These are phyloP conservation scores for Geotrichum aggregatum DNA, from an alignment of 1,139 yeast genomes.

Conservation along the genomic window DNA sequence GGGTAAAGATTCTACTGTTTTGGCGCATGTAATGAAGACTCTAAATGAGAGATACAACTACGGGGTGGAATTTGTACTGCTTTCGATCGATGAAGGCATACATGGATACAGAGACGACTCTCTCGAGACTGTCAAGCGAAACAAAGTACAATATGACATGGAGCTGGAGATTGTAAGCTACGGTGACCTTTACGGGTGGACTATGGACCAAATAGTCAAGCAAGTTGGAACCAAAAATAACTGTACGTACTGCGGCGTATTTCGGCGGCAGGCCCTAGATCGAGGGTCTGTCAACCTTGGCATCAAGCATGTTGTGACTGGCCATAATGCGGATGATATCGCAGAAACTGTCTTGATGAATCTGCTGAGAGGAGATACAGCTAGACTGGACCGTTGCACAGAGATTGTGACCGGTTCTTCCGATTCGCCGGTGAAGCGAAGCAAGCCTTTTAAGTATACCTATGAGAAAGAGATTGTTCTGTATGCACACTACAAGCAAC, in stretches of 20 bases:
- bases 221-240: slow-evolving; percentile 92
- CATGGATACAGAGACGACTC: slow-evolving; percentile 97
- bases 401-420: slow-evolving; percentile 78
- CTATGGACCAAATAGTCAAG: slow-evolving; percentile 96
- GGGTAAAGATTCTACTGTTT: slow-evolving; percentile 94
- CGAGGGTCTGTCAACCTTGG: slow-evolving; percentile 90
- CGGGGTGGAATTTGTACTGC: slow-evolving; percentile 73
- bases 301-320: slow-evolving; percentile 89
- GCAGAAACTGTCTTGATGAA: slow-evolving; percentile 98
- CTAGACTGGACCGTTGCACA: slow-evolving; percentile 86
- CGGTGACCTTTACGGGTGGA: slow-evolving; percentile 85
- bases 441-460: slow-evolving; percentile 92
- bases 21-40: slow-evolving; percentile 82
- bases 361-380: slow-evolving; percentile 89
- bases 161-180: slow-evolving; percentile 88
- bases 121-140: slow-evolving; percentile 90
- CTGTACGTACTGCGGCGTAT: slow-evolving; percentile 97
- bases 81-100: slow-evolving; percentile 95
- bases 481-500: slow-evolving; percentile 92
- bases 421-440: slow-evolving; percentile 55
- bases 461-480: slow-evolving; percentile 96
- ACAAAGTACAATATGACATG: slow-evolving; percentile 81
- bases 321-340: slow-evolving; percentile 98
- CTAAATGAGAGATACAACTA: slow-evolving; percentile 84
- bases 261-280: slow-evolving; percentile 92